Evolutionary conservation across 1,139 yeast species (phyloP), one percentile per base, ranked within the genome.

Genomic region (Protomyces inouyei): DNA sequence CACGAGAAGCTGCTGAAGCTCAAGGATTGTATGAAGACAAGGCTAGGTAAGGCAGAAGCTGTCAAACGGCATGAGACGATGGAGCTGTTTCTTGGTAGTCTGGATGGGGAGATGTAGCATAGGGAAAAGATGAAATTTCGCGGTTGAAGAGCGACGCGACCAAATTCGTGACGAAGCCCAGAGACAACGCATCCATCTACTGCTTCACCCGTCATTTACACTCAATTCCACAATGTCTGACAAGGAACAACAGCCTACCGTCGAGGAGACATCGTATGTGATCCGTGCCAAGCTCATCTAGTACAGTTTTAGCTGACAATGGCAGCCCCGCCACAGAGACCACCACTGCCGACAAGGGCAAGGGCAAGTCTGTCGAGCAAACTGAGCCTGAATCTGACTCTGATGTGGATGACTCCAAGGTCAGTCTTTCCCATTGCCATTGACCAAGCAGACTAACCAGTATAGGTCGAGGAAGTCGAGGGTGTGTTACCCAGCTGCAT

Each of bases 1-100:
- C 69, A 68, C 52, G 76, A 74, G 59, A 76, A 76, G 67, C 70
- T 76, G 48, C 66, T 75, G 37, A 55, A 57, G 35, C 67, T 76
- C 32, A 71, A 70, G 57, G 71, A 70, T 35, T 69, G 73, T 1
- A 67, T 75, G 70, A 71, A 72, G 59, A 75, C 78, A 1, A 70
- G 67, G n/a, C 64, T 69, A 21, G 78, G 74, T 9, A 67, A 57
- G 18, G 52, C 64, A 16, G 70, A 73, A 16, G 78, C 72, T 14
- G 67, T 28, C 37, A 64, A 67, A 10, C 66, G 77, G 18, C 75
- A 73, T 21, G 48, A 35, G 37, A 35, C 28, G 37, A 60, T 60
- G 64, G 32, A 21, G 9, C n/a, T 21, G 14, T 60, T 60, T 23
- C 32, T 60, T 16, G 36, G 12, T 23, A 46, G 38, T 36, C 45